These are phyloP conservation scores for Scalesia atractyloides DNA, from an alignment of 129 eudicot genomes.

Conservation along the genomic window DNA sequence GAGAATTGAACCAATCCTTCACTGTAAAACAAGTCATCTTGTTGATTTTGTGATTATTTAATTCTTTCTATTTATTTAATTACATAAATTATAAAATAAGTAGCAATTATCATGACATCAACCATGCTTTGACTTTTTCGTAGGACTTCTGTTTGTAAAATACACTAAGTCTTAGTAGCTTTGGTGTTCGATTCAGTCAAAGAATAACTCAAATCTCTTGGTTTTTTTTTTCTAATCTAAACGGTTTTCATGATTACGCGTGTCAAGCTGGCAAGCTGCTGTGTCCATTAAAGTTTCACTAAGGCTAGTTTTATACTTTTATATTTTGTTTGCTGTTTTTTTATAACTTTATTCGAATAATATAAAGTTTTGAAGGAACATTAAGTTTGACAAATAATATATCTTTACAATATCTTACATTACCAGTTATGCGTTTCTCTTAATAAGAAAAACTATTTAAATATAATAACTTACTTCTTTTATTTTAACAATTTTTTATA, in stretches of 20 bases:
- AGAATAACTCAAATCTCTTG: neutral
- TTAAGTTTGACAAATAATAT: too few species aligned
- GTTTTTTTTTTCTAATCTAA: neutral
- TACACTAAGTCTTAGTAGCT: constrained; percentile 14
- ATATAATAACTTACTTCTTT: too few species aligned
- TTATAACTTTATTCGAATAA: too few species aligned
- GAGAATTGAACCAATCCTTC: constrained; percentile 19
- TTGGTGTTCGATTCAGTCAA: constrained; percentile 20
- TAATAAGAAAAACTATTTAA: too few species aligned
- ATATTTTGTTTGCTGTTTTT: too few species aligned
- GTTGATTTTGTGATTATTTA: neutral
- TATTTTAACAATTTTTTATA: too few species aligned
- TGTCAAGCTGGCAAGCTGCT: neutral
- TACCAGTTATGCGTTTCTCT: too few species aligned
- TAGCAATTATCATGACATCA: neutral
- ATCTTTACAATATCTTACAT: too few species aligned
- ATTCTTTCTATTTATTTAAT: neutral
- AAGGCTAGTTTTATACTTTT: too few species aligned
- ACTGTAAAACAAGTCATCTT: neutral
- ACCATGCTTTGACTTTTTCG: constrained; percentile 20
- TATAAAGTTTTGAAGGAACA: too few species aligned
- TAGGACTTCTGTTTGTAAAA: constrained; percentile 11
- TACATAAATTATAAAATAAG: neutral
- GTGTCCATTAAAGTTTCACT: too few species aligned
- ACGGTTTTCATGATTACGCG: constrained; percentile 19